Conservation (phyloP, 2,329 filamentous ascomycete species). For the Trichoderma cornu-damae region DNA sequence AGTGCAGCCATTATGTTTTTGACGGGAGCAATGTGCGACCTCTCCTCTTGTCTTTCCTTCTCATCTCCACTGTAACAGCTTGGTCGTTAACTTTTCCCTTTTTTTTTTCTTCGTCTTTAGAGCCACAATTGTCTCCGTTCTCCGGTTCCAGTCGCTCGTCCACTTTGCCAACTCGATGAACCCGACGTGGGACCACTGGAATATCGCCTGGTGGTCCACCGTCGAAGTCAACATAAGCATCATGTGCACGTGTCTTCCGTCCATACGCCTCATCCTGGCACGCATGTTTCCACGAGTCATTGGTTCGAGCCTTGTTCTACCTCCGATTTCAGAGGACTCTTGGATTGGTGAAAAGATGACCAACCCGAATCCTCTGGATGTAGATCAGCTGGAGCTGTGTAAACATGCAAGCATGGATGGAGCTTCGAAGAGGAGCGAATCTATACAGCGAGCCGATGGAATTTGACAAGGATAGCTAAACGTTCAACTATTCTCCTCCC, state of each 20-base stretch:
- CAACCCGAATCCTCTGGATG: not conserved
- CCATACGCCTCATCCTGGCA: conserved; percentile 30
- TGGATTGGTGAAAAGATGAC: not conserved
- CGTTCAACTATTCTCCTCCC: too few relatives aligned
- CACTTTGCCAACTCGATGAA: conserved; percentile 28
- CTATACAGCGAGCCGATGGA: not conserved
- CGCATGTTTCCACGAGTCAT: conserved; percentile 23
- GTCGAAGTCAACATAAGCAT: conserved; percentile 35
- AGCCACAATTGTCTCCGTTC: conserved; percentile 30
- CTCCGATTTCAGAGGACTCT: not conserved
- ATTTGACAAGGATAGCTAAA: not conserved
- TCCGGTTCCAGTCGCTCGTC: conserved; percentile 28
- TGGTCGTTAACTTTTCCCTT: not conserved
- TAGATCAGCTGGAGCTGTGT: conserved; percentile 11
- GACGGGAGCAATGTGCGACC: conserved; percentile 37
- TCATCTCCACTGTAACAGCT: rapidly evolving
- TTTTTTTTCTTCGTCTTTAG: too few relatives aligned
- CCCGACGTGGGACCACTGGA: conserved; percentile 30
- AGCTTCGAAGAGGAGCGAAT: conserved; percentile 1
- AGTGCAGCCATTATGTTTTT: conserved; percentile 41
- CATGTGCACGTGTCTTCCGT: conserved; percentile 35
- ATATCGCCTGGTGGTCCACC: conserved; percentile 32
- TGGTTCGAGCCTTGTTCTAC: not conserved
- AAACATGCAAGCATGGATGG: not conserved
- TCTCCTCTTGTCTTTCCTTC: too few relatives aligned